A percentile compares a stretch with the other conserved stretches of the same genome.
phyloP scores from a whole-genome alignment of 768 basidiomycete genomes.

The Boletus fagicola region DNA sequence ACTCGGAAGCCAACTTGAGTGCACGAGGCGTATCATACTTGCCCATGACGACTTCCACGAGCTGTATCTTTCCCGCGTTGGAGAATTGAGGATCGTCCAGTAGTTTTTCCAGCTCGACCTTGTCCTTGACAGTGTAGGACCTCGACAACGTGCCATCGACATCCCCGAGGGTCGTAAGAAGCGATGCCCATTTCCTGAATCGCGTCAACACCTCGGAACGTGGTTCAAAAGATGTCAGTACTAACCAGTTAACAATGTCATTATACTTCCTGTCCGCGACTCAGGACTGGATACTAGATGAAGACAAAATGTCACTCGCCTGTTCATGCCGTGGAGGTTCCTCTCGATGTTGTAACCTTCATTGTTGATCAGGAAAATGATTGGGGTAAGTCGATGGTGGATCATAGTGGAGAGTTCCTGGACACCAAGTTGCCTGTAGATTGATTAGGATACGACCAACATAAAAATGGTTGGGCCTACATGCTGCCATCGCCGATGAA shows the following conservation, averaged over 20 bases:
- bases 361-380: slow-evolving; percentile 83
- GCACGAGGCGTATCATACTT: slow-evolving; percentile 68
- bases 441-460: slow-evolving; percentile 6
- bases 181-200: slow-evolving; percentile 58
- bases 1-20: slow-evolving; percentile 51
- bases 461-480: slow-evolving; percentile 38
- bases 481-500: slow-evolving; percentile 86
- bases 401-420: slow-evolving; percentile 89
- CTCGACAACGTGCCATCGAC: slow-evolving; percentile 44
- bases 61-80: slow-evolving; percentile 62
- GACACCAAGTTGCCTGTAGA: slow-evolving; percentile 65
- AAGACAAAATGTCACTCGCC: slow-evolving; percentile 32
- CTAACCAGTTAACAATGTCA: slow-evolving; percentile 73
- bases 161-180: slow-evolving; percentile 62
- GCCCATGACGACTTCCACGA: slow-evolving; percentile 80
- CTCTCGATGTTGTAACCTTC: slow-evolving; percentile 87
- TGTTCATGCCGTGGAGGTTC: slow-evolving; percentile 61
- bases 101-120: slow-evolving; percentile 63
- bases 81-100: slow-evolving; percentile 64
- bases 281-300: neutral
- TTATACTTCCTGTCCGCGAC: slow-evolving; percentile 65
- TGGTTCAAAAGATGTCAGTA: neutral
- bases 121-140: slow-evolving; percentile 68
- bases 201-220: neutral
- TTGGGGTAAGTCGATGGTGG: slow-evolving; percentile 66